Percentiles rank a stretch among this genome's conserved stretches.
Evolutionary conservation across 257 asterid genomes (phyloP).

Genomic region (Schizonepeta tenuifolia): DNA sequence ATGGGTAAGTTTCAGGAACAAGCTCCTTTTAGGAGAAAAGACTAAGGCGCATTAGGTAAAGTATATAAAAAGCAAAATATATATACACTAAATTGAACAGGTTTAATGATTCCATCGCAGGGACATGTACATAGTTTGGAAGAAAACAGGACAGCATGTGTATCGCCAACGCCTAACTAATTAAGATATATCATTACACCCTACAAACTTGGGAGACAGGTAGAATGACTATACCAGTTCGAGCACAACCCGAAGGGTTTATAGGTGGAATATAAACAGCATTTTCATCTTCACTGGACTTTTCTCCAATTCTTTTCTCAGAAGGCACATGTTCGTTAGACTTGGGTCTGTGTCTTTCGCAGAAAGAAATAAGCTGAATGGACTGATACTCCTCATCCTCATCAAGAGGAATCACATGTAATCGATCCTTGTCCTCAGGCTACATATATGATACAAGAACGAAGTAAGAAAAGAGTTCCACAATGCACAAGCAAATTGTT

Average conservation of each 20-base stretch:
- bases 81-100: not conserved
- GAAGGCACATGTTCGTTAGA: slow-evolving; percentile 60
- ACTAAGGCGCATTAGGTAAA: not conserved
- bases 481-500: slow-evolving; percentile 12
- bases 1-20: too few species aligned
- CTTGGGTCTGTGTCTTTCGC: slow-evolving; percentile 83
- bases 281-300: slow-evolving; percentile 49
- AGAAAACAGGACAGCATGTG: slow-evolving; percentile 12
- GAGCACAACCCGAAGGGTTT: slow-evolving; percentile 95
- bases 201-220: slow-evolving; percentile 4
- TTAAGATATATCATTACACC: slow-evolving; percentile 6
- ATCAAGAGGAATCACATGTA: slow-evolving; percentile 67
- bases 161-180: slow-evolving; percentile 24
- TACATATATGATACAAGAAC: slow-evolving; percentile 36
- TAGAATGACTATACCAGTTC: slow-evolving; percentile 62
- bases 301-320: slow-evolving; percentile 53
- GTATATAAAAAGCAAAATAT: not conserved
- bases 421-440: slow-evolving; percentile 89
- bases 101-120: too few species aligned
- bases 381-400: slow-evolving; percentile 90
- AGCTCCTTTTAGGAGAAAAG: not conserved
- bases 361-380: slow-evolving; percentile 90
- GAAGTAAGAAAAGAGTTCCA: slow-evolving; percentile 7
- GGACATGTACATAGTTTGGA: not conserved
- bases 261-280: slow-evolving; percentile 65